Evolutionary conservation across 2,329 filamentous ascomycete genomes (phyloP), one percentile per base, ranked within the genome.

Genomic region (Monascus ruber): DNA sequence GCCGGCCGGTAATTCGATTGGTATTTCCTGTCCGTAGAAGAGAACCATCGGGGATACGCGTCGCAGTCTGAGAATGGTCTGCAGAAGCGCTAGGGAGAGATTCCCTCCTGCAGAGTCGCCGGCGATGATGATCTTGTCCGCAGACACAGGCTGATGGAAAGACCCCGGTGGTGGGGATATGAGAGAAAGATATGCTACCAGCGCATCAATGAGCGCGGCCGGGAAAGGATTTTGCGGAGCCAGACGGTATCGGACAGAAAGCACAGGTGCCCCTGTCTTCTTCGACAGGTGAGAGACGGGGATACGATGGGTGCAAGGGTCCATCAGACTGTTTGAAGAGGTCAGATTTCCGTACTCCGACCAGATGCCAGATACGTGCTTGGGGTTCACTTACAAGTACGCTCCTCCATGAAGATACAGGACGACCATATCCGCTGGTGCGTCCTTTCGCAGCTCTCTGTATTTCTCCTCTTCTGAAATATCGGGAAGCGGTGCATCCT

Each of bases 151-250:
- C 10, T 58, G 49, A 42, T 70, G 67, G 9, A 63, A 47, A 11
- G 66, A 57, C 8, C 62, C 64, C 8, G 57, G 50, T 0, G 66
- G 66, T 7, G 67, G 68, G 8, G 64, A 58, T 5, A 70, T 53
- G 26, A 71, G 59, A 26, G 62, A 66, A 3, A 71, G 54, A 42
- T 71, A 71, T n/a, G 64, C 60, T 9, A 64, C 53, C n/a, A 71
- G 49, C 25, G 62, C 59, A 47, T 71, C 68, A 32, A 70, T 55
- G 5, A 71, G 48, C 3, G 64, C 64, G 4, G 66, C 58, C 10
- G 68, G 68, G 44, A 70, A 71, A 6, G 68, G 63, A 33, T 66
- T 53, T 37, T 70, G 65, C 10, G 68, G 68, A 2, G 67, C 66
- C 5, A 70, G 58, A 37, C 68, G 61, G 45, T 70, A 70, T 35